Conservation (phyloP, 2,329 filamentous ascomycete species). For the Paraphaeosphaeria sporulosa region DNA sequence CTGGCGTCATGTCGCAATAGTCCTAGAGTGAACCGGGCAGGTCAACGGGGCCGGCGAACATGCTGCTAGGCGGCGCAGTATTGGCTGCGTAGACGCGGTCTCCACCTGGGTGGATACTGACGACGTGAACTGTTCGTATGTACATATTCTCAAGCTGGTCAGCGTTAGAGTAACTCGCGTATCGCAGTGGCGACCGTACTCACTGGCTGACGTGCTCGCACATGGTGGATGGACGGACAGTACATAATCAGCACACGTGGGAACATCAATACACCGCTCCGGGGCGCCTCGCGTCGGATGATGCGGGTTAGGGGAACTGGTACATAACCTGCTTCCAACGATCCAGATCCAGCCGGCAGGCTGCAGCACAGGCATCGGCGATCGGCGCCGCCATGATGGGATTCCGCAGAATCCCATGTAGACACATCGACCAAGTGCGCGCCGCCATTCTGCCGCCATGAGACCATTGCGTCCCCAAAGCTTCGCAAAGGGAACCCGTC, state of each 20-base stretch:
- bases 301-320: not conserved
- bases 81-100: not conserved
- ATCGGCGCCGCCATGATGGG: conserved; percentile 1
- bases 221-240: not conserved
- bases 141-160: not conserved
- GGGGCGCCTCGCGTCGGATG: not conserved
- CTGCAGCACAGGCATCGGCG: conserved; percentile 8
- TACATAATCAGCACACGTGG: not conserved
- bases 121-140: not conserved
- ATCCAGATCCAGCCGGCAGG: not conserved
- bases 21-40: not conserved
- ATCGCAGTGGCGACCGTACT: not conserved
- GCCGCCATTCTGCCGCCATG: not conserved
- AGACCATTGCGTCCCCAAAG: not conserved
- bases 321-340: conserved; percentile 1
- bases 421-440: not conserved
- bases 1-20: not conserved
- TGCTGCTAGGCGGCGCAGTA: not conserved
- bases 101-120: not conserved
- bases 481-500: not conserved
- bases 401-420: conserved; percentile 5
- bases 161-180: not conserved
- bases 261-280: conserved; percentile 1
- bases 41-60: not conserved
- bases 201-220: no score